Evolutionary conservation across 805 yeast genomes (phyloP).

Genomic region (Blastobotrys attinorum): DNA sequence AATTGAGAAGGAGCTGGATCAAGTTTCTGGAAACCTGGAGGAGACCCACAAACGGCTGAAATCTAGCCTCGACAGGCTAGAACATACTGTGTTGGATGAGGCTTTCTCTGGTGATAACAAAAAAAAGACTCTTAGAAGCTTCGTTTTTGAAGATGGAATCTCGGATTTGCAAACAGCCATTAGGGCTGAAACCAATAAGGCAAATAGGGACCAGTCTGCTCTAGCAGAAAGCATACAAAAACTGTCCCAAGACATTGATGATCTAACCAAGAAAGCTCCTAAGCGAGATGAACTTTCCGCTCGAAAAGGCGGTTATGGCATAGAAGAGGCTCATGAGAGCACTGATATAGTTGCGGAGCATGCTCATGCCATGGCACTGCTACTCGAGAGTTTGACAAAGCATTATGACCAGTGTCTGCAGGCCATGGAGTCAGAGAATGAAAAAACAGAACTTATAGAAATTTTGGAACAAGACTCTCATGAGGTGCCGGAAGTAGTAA

Average conservation of each 20-base stretch:
- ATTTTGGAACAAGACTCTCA: constrained; percentile 37
- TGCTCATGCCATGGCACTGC: constrained; percentile 63
- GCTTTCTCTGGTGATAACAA: constrained; percentile 17
- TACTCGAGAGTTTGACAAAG: constrained; percentile 62
- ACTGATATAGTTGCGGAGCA: constrained; percentile 22
- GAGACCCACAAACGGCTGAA: constrained; percentile 27
- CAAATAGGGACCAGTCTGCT: constrained; percentile 1
- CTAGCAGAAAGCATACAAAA: constrained; percentile 24
- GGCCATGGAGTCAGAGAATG: constrained; percentile 36
- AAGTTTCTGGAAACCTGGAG: constrained; percentile 21
- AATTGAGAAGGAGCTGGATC: constrained; percentile 15
- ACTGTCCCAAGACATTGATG: constrained; percentile 23
- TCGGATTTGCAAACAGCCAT: constrained; percentile 25
- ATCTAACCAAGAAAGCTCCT: constrained; percentile 9
- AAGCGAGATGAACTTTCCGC: constrained; percentile 7
- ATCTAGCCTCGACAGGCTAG: constrained; percentile 29
- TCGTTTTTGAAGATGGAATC: constrained; percentile 37
- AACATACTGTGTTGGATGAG: constrained; percentile 31
- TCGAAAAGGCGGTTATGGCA: constrained; percentile 12
- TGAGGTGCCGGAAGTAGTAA: constrained; percentile 27
- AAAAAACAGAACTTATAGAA: constrained; percentile 46
- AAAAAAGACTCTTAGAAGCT: constrained; percentile 35
- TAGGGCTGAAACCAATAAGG: constrained; percentile 19
- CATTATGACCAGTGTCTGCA: constrained; percentile 75
- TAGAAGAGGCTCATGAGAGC: constrained; percentile 18